Evolutionary conservation across 192 early-diverging fungal genomes (phyloP), one percentile per base, ranked within the genome.

Genomic region (Mortierella claussenii): DNA sequence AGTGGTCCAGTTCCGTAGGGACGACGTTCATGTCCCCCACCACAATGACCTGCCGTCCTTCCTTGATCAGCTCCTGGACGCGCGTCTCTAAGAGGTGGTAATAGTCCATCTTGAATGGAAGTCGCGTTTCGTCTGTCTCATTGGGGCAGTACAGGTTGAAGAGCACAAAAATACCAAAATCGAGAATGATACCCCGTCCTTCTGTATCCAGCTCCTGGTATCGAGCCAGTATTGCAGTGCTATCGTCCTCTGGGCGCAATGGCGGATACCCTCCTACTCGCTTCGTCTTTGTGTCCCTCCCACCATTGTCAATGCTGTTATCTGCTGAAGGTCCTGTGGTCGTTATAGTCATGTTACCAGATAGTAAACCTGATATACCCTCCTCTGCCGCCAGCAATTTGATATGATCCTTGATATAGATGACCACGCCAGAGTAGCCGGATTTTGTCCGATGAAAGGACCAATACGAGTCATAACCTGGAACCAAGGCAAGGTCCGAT

Each of bases 91-190:
- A 51, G 15, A 68, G 47, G 46, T 67, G 48, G 43, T 85, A 81
- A 55, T 84, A 91, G 52, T 79, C 76, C 71, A 86, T 69, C 40
- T 88, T 88, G 68, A 83, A 89, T 7, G 56, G 66, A 13, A 70
- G 56, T 9, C 91, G 79, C 7, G 79, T 81, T 2, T 79, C 80
- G 12, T 69, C 69, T 11, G 81, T 78, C 30, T 85, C 85, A 54
- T 86, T 83, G 3, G 89, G 89, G 54, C 86, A 90, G 46, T 92
- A 91, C n/a, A 89, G 65, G 60, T 94, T 93, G 62, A 93, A 84
- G 6, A 95, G 71, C 17, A 94, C 86, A 82, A 95, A 94, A 2
- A 87, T 55, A 0, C 79, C 78, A 83, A 93, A 91, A 45, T 95
- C 94, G 3, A 91, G 80, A 32, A 93, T 79, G 4, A 94, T 24